Percentiles rank a stretch among this genome's conserved stretches.
Evolutionary conservation across 495 filamentous ascomycete genomes (phyloP).

Genomic region (Podospora didyma): DNA sequence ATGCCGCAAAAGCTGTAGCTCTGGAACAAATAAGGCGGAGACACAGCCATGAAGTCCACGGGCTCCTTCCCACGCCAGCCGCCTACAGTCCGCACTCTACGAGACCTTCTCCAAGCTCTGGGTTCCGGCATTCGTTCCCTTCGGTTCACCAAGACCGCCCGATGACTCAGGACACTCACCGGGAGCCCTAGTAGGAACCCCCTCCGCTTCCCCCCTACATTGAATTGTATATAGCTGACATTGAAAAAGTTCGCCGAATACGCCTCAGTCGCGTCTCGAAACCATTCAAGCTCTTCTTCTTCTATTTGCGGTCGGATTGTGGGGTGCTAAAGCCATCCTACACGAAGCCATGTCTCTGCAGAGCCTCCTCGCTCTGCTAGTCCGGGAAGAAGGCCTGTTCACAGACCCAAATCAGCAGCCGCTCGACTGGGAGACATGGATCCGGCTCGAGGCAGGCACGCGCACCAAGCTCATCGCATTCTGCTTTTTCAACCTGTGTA

Average conservation of each 20-base stretch:
- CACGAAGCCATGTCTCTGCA: conserved; percentile 52
- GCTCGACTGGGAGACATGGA: conserved; percentile 56
- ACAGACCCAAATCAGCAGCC: conserved; percentile 34
- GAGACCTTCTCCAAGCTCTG: conserved; percentile 46
- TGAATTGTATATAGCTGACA: conserved; percentile 25
- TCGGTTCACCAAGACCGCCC: conserved; percentile 48
- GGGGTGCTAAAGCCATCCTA: conserved; percentile 54
- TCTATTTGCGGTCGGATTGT: conserved; percentile 54
- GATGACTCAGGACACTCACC: conserved; percentile 49
- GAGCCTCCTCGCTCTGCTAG: conserved; percentile 48
- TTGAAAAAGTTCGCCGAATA: conserved; percentile 41
- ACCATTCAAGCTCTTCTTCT: conserved; percentile 54
- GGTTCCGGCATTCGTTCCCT: conserved; percentile 47
- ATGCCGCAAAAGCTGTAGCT: conserved; percentile 56
- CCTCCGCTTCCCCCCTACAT: background rate
- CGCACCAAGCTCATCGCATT: conserved; percentile 56
- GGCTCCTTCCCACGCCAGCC: conserved; percentile 43
- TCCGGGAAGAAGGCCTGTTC: conserved; percentile 51
- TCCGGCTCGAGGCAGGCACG: conserved; percentile 47
- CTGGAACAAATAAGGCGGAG: conserved; percentile 51
- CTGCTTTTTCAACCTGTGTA: conserved; percentile 57
- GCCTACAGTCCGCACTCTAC: conserved; percentile 51
- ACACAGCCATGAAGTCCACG: conserved; percentile 47
- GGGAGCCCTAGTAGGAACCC: conserved; percentile 45
- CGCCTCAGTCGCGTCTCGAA: conserved; percentile 50